Percentiles rank a stretch among this genome's conserved stretches.
These are phyloP conservation scores for Hordeum marinum DNA, from an alignment of 176 grass and related monocot genomes.

Conservation along the genomic window DNA sequence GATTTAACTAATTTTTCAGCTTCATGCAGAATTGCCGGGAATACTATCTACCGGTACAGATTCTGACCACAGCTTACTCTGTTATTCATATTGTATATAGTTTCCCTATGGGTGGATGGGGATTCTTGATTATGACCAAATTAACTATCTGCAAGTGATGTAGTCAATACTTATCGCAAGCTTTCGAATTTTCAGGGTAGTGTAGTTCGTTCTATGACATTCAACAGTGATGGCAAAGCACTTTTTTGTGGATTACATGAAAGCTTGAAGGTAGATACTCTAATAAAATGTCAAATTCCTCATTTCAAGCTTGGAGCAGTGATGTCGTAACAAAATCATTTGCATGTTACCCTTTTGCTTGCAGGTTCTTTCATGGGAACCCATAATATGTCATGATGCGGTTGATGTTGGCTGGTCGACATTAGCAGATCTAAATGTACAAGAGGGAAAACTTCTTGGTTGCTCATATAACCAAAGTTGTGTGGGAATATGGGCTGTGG, in stretches of 20 bases:
- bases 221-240: constrained; percentile 81
- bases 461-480: constrained; percentile 92
- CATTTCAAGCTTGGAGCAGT: not conserved
- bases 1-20: constrained; percentile 18
- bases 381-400: constrained; percentile 67
- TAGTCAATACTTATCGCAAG: constrained; percentile 18
- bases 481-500: constrained; percentile 86
- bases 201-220: constrained; percentile 80
- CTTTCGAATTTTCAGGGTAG: constrained; percentile 52
- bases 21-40: constrained; percentile 45
- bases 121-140: constrained; percentile 9
- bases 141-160: constrained; percentile 16
- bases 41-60: constrained; percentile 33
- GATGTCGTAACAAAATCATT: not conserved
- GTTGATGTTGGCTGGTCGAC: constrained; percentile 86
- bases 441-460: constrained; percentile 88
- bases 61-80: constrained; percentile 18
- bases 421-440: constrained; percentile 78
- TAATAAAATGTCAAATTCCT: not conserved
- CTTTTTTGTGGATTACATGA: constrained; percentile 94
- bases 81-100: constrained; percentile 4
- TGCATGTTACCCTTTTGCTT: constrained; percentile 34
- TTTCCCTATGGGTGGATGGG: constrained; percentile 18
- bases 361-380: constrained; percentile 95
- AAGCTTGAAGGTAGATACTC: constrained; percentile 74